Evolutionary conservation across 1,139 yeast species (phyloP), one percentile per base, ranked within the genome.

Genomic region (Zygosaccharomyces sapae): DNA sequence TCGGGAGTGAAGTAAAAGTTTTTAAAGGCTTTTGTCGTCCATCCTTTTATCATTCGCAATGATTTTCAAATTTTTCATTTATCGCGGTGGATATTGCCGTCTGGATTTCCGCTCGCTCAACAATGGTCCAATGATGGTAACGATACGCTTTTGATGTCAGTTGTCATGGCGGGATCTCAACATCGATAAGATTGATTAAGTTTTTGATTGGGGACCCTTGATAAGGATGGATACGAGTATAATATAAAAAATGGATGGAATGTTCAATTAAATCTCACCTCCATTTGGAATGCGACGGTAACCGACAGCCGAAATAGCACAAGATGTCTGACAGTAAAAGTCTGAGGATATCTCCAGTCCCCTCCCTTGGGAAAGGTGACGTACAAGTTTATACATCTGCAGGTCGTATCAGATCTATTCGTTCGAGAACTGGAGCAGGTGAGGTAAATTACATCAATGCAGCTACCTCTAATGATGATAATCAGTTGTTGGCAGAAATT

Each of bases 401-500:
- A n/a, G 30, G 44, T 5, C 40, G 36, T 45, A 40, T 45, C 12
- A 42, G 47, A 16, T 45, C 55, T 20, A 38, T 51, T 13, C 37
- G 38, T 4, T 52, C 55, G 2, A 38, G 38, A 16, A 53, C 54
- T 6, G 56, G 56, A 42, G 58, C 57, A 8, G 58, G 58, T 34
- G 55, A 53, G 16, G 58, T 55, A 7, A 55, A 55, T 33, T 55
- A 54, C 38, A 55, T 55, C 42, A 51, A 54, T 44, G 48, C 53
- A 8, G 48, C 55, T 7, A 41, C 40, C 6, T 49, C 52, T 10
- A 53, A 53, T 27, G 57, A 51, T 53, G 81, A 77, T 59, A 74
- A 64, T 22, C 79, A 74, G 38, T 62, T 77, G 39, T 65, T 77
- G 48, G 79, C 78, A n/a, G 79, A 76, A 49, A 75, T 78, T 50